These are phyloP conservation scores for Mycena alexandri DNA, from an alignment of 768 basidiomycete genomes.

Conservation along the genomic window DNA sequence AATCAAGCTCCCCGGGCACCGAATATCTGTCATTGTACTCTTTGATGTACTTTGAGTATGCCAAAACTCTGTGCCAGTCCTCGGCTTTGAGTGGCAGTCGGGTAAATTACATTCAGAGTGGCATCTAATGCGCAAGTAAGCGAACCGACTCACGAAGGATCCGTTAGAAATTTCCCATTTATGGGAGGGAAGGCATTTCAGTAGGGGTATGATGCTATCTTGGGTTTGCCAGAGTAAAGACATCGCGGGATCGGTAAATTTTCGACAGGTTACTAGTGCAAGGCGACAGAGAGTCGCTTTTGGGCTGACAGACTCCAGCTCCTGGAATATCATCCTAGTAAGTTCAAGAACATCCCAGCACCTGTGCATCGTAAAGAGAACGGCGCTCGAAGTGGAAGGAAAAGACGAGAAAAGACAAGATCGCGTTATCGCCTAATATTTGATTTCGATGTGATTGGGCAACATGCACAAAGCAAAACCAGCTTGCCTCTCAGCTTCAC, in stretches of 20 bases:
- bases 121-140: neutral
- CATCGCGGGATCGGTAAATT: slow-evolving; percentile 15
- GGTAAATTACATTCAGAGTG: neutral
- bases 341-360: slow-evolving; percentile 24
- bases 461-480: too few species aligned
- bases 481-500: too few species aligned
- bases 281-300: slow-evolving; percentile 1
- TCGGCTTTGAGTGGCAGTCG: neutral
- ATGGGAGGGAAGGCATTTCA: slow-evolving; percentile 22
- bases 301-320: slow-evolving; percentile 5
- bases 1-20: neutral
- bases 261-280: slow-evolving; percentile 14
- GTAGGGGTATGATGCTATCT: neutral
- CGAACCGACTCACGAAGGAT: slow-evolving; percentile 16
- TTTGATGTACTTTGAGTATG: slow-evolving; percentile 4
- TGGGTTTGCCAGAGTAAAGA: slow-evolving; percentile 12
- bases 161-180: slow-evolving; percentile 10
- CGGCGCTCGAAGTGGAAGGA: too few species aligned
- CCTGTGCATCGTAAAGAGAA: too few species aligned
- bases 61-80: slow-evolving; percentile 15
- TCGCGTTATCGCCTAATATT: too few species aligned
- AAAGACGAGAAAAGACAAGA: too few species aligned
- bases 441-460: too few species aligned
- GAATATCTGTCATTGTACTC: too few species aligned
- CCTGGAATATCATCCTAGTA: slow-evolving; percentile 10